These are phyloP conservation scores for Mycena amicta DNA, from an alignment of 768 basidiomycete genomes.

Conservation along the genomic window DNA sequence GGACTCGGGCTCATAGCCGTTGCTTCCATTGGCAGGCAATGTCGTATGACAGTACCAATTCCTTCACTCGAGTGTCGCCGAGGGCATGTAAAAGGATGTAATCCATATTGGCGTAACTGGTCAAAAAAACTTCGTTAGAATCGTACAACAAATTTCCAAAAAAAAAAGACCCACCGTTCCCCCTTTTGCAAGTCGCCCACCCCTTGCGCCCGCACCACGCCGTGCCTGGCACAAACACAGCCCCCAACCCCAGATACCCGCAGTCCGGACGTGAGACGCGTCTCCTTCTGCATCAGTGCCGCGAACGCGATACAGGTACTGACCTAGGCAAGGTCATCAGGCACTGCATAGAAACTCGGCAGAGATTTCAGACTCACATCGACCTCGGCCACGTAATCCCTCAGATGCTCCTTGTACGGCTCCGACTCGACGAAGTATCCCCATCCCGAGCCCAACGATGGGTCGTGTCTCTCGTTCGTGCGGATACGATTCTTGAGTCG, in stretches of 20 bases:
- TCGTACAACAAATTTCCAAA: not conserved
- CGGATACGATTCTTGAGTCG: no score
- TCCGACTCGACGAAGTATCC: no score
- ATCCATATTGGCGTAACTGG: slow-evolving; percentile 29
- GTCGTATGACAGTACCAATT: slow-evolving; percentile 22
- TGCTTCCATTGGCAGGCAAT: no score
- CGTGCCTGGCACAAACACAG: no score
- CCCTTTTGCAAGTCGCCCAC: no score
- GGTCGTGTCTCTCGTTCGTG: no score
- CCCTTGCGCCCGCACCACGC: slow-evolving; percentile 13
- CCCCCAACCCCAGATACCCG: no score
- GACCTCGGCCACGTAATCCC: not conserved
- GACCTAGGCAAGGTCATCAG: not conserved
- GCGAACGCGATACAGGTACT: not conserved
- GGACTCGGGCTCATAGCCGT: not conserved
- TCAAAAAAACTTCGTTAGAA: no score
- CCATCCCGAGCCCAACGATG: no score
- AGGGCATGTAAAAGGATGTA: no score
- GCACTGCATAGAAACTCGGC: not conserved
- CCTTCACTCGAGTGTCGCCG: not conserved
- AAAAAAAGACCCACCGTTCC: no score
- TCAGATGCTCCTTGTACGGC: not conserved
- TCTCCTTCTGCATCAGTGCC: slow-evolving; percentile 1
- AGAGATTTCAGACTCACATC: not conserved
- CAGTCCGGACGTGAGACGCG: not conserved